Evolutionary conservation across 208 protist genomes (phyloP), one percentile per base, ranked within the genome.

Genomic region (Lotmaria passim): DNA sequence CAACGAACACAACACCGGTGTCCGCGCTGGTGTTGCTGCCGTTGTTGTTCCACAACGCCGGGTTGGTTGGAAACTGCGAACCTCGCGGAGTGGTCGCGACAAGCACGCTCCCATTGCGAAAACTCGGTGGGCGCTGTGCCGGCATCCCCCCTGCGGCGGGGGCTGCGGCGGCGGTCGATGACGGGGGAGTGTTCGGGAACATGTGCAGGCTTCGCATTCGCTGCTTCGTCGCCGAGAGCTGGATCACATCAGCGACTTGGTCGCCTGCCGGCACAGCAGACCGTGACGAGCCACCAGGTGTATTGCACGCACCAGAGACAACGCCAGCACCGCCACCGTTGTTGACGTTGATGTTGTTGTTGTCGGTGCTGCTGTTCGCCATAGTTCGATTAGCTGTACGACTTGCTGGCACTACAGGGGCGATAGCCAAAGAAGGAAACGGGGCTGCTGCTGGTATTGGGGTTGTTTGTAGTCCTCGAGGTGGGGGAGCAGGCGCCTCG

Each of bases 151-250:
- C n/a, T n/a, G n/a, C n/a, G n/a, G n/a, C n/a, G n/a, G n/a, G n/a
- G n/a, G n/a, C n/a, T n/a, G n/a, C n/a, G n/a, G 34, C 53, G 31
- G 17, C 51, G 15, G 30, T 17, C 14, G 21, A 17, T 4, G 53
- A 46, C 4, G 53, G 53, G 8, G 53, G 53, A 2, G 53, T 59
- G n/a, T 44, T 41, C 7, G 53, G 53, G n/a, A 59, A 59, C 33
- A 59, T 28, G 34, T 44, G 53, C 15, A 59, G 53, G 4, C 30
- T 34, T 4, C 34, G 31, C 34, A 59, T 59, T 5, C 53, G 34
- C n/a, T n/a, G n/a, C 7, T 24, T 59, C 0, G 53, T 30, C 3
- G 53, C 53, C 19, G 53, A 59, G 21, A 21, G 7, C 34, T 15
- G 53, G 36, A 39, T n/a, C 51, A 19, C 51, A 41, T 39, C 31